Percentiles rank a stretch among this genome's conserved stretches.
These are phyloP conservation scores for Pichia sp. DNA, from an alignment of 1,139 yeast genomes.

Conservation along the genomic window DNA sequence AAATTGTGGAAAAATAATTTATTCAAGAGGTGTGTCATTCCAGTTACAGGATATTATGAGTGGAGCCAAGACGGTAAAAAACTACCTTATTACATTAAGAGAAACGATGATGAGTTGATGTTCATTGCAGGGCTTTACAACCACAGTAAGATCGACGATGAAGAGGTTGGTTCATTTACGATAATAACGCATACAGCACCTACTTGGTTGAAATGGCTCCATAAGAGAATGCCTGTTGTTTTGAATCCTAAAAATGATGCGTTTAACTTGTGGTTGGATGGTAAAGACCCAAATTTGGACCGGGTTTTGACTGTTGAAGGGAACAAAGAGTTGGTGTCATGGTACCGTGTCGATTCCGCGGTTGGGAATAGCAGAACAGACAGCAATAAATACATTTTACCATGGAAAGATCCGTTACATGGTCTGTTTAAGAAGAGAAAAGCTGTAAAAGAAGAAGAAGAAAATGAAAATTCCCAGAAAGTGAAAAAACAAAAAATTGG, in stretches of 20 bases:
- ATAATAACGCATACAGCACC: slow-evolving; percentile 70
- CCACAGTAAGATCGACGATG: slow-evolving; percentile 5
- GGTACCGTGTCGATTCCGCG: slow-evolving; percentile 50
- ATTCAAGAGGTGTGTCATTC: slow-evolving; percentile 55
- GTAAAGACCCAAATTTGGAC: slow-evolving; percentile 29
- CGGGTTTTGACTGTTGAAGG: slow-evolving; percentile 28
- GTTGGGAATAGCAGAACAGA: slow-evolving; percentile 61
- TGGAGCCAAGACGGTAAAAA: slow-evolving; percentile 41
- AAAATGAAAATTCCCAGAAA: neutral
- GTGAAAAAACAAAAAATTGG: neutral
- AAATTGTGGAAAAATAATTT: slow-evolving; percentile 47
- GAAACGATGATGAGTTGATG: slow-evolving; percentile 45
- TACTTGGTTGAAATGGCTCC: slow-evolving; percentile 59
- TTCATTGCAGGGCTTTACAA: slow-evolving; percentile 62
- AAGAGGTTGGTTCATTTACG: slow-evolving; percentile 48
- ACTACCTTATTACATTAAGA: slow-evolving; percentile 63
- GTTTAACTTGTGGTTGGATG: slow-evolving; percentile 55
- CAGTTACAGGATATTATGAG: slow-evolving; percentile 81
- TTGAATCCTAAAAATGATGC: slow-evolving; percentile 48
- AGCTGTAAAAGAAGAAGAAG: neutral
- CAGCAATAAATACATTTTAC: slow-evolving; percentile 40
- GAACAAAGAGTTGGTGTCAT: slow-evolving; percentile 39
- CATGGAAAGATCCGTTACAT: slow-evolving; percentile 25
- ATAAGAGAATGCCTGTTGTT: slow-evolving; percentile 70
- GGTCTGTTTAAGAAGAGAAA: neutral